These are phyloP conservation scores for Albugo candida DNA, from an alignment of 352 stramenopile species.

Conservation along the genomic window DNA sequence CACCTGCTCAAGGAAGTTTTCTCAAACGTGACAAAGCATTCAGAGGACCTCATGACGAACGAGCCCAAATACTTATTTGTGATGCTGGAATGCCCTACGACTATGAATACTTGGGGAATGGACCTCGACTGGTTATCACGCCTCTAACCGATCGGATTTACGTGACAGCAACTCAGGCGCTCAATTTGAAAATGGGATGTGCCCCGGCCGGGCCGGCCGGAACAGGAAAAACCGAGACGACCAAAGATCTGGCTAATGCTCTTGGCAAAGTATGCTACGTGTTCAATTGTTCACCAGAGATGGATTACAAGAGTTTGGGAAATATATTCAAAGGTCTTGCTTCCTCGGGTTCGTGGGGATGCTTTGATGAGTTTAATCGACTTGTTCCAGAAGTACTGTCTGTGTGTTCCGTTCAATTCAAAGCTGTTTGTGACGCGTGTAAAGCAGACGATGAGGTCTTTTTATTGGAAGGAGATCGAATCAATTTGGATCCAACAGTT, in stretches of 20 bases:
- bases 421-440: slow-evolving; percentile 88
- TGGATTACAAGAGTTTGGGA: slow-evolving; percentile 91
- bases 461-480: slow-evolving; percentile 88
- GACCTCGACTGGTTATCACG: slow-evolving; percentile 87
- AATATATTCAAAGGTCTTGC: slow-evolving; percentile 95
- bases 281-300: slow-evolving; percentile 92
- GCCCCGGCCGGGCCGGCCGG: slow-evolving; percentile 65
- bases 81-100: slow-evolving; percentile 90
- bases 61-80: slow-evolving; percentile 80
- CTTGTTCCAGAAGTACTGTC: slow-evolving; percentile 87
- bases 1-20: slow-evolving; percentile 72
- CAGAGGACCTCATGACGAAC: slow-evolving; percentile 46
- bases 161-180: slow-evolving; percentile 87
- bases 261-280: slow-evolving; percentile 91
- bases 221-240: slow-evolving; percentile 90
- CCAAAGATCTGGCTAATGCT: slow-evolving; percentile 88
- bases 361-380: slow-evolving; percentile 94
- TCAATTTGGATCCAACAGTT: slow-evolving; percentile 81
- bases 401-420: slow-evolving; percentile 91
- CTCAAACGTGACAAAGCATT: slow-evolving; percentile 83
- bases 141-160: slow-evolving; percentile 93
- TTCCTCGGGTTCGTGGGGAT: slow-evolving; percentile 88
- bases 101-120: slow-evolving; percentile 94
- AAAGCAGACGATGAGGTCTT: slow-evolving; percentile 86
- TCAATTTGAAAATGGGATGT: slow-evolving; percentile 84